Evolutionary conservation across 495 filamentous ascomycete species (phyloP), one percentile per base, ranked within the genome.

Genomic region (Aspergillus ostianus): DNA sequence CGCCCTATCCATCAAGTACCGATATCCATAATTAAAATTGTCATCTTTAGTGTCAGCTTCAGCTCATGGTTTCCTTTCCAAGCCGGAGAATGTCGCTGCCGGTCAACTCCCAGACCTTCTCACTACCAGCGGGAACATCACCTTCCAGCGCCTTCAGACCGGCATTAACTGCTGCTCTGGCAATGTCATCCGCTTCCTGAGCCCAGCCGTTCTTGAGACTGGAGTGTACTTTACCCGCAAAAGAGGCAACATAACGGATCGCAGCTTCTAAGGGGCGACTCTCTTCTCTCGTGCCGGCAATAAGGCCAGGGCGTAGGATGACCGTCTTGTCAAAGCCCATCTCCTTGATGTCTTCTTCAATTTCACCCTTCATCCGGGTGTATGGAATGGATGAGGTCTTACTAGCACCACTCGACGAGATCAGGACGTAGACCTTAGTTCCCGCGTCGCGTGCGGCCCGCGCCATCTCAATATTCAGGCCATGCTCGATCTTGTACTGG

Each of bases 401-500:
- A 44, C 68, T 77, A 0, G 82, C 79, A 20, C 82, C 82, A 4
- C 61, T 69, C 19, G 78, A 75, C 0, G 88, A 91, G 44, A 91
- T 78, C 57, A 93, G 81, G 2, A 91, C 87, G 64, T 84, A 92
- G 36, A 82, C 84, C 60, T 84, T 82, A 19, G 81, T 78, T 2
- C 88, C 88, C 19, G 82, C 82, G 12, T 80, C 75, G 62, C 80
- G 87, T 49, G 90, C 88, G 0, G 86, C 82, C 51, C 80, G 79
- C 18, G 88, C 88, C 47, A 90, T 69, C 59, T 88, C 84, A 48
- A 92, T 68, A 70, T 90, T 90, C 29, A 91, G 75, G 67, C 88
- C 88, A 70, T 89, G 82, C 70, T 92, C 90, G 44, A 92, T 84
- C 64, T 89, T 89, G 67, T 87, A 85, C 70, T 92, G 90, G 63